These are phyloP conservation scores for Paulownia fortunei DNA, from an alignment of 257 asterid species.

Conservation along the genomic window DNA sequence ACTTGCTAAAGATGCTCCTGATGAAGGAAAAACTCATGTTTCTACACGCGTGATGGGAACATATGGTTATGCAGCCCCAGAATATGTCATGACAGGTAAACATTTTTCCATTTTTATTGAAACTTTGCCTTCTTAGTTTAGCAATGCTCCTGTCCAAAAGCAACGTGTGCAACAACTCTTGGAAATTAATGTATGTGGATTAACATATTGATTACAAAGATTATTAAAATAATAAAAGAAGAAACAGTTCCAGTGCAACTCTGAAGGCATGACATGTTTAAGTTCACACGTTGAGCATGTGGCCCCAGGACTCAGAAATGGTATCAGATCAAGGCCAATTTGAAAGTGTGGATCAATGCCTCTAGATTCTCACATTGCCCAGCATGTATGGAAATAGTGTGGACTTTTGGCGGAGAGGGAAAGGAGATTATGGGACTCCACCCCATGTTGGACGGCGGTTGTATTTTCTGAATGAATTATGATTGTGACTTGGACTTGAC, in stretches of 20 bases:
- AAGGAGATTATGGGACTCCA: too few species aligned
- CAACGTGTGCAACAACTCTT: not conserved
- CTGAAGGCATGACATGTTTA: not conserved
- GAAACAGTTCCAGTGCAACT: not conserved
- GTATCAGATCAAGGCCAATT: not conserved
- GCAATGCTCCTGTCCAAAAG: not conserved
- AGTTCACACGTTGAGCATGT: not conserved
- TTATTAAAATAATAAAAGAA: not conserved
- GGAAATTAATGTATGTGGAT: not conserved
- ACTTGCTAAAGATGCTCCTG: slow-evolving; percentile 75
- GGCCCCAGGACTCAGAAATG: not conserved
- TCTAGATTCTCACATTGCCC: too few species aligned
- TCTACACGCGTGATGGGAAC: slow-evolving; percentile 71
- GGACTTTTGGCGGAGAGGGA: too few species aligned
- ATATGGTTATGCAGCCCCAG: slow-evolving; percentile 69
- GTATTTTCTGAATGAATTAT: too few species aligned
- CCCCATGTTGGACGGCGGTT: too few species aligned
- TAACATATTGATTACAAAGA: not conserved
- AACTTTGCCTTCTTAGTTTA: not conserved
- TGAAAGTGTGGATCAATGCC: too few species aligned
- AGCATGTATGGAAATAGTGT: too few species aligned
- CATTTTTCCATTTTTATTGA: not conserved
- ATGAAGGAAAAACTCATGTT: slow-evolving; percentile 73
- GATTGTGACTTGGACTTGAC: too few species aligned
- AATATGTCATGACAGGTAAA: slow-evolving; percentile 67